Evolutionary conservation across 192 early-diverging fungal species (phyloP).

Genomic region (Obelidium mucronatum): DNA sequence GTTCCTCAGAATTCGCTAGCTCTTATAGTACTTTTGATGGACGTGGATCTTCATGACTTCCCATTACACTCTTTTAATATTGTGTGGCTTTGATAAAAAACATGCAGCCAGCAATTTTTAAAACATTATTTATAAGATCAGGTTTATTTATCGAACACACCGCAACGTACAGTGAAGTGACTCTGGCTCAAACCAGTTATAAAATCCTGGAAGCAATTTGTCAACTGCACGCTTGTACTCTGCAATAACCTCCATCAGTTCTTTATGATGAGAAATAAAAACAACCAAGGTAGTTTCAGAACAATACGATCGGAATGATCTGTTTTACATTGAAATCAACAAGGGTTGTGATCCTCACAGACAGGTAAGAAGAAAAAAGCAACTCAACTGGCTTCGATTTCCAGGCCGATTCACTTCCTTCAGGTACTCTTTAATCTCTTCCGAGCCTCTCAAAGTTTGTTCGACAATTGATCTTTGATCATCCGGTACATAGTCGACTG

Average conservation of each 20-base stretch:
- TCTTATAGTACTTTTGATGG: too few relatives aligned
- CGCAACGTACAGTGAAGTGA: not conserved
- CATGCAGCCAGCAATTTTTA: too few relatives aligned
- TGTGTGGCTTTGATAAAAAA: too few relatives aligned
- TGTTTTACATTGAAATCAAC: not conserved
- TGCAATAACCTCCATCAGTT: slow-evolving; percentile 19
- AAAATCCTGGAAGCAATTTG: slow-evolving; percentile 16
- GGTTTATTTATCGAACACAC: slow-evolving; percentile 19
- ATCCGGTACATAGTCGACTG: slow-evolving; percentile 12
- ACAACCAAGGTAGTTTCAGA: slow-evolving; percentile 2
- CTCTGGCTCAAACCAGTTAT: slow-evolving; percentile 20
- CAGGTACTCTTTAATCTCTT: not conserved
- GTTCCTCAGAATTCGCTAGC: slow-evolving; percentile 35
- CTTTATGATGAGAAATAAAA: slow-evolving; percentile 1
- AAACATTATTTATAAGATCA: too few relatives aligned
- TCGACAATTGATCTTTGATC: slow-evolving; percentile 5
- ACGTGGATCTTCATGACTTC: too few relatives aligned
- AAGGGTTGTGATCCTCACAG: not conserved
- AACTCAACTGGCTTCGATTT: slow-evolving; percentile 5
- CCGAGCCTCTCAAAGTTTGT: not conserved
- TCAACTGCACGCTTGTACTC: slow-evolving; percentile 14
- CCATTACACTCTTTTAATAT: too few relatives aligned
- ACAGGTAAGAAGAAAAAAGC: not conserved
- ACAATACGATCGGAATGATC: slow-evolving; percentile 20
- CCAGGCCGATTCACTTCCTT: slow-evolving; percentile 16